Evolutionary conservation across 140 eudicot genomes (phyloP).

Genomic region (Eryngium alpinum): DNA sequence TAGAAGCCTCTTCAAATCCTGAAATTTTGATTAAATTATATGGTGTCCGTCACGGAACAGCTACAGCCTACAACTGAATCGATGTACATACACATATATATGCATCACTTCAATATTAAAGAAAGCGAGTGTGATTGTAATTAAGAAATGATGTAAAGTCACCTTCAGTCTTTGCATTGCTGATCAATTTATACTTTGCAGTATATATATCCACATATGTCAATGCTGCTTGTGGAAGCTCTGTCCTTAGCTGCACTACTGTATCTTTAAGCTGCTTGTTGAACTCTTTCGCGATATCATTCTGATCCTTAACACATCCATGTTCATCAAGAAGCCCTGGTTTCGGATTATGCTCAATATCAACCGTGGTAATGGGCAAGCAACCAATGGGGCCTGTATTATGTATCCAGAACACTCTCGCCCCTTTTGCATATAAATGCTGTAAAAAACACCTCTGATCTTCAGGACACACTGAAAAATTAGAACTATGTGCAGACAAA

Average conservation of each 20-base stretch:
- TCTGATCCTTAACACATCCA: constrained; percentile 45
- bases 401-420: constrained; percentile 50
- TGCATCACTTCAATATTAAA: too few species aligned
- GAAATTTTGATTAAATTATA: neutral
- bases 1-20: constrained; percentile 44
- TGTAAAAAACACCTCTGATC: constrained; percentile 5
- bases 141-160: neutral
- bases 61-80: too few species aligned
- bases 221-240: constrained; percentile 30
- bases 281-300: constrained; percentile 43
- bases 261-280: constrained; percentile 43
- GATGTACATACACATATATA: too few species aligned
- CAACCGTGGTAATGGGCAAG: constrained; percentile 23
- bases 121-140: neutral
- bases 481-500: neutral
- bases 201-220: constrained; percentile 43
- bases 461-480: neutral
- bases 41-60: too few species aligned
- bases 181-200: constrained; percentile 37
- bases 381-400: constrained; percentile 57
- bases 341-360: constrained; percentile 17
- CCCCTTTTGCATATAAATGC: constrained; percentile 43
- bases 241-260: constrained; percentile 28
- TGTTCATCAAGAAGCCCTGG: constrained; percentile 28
- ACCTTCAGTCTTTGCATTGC: constrained; percentile 42